Conservation (phyloP, 2,329 filamentous ascomycete species). For the Pseudocercospora crystallina region DNA sequence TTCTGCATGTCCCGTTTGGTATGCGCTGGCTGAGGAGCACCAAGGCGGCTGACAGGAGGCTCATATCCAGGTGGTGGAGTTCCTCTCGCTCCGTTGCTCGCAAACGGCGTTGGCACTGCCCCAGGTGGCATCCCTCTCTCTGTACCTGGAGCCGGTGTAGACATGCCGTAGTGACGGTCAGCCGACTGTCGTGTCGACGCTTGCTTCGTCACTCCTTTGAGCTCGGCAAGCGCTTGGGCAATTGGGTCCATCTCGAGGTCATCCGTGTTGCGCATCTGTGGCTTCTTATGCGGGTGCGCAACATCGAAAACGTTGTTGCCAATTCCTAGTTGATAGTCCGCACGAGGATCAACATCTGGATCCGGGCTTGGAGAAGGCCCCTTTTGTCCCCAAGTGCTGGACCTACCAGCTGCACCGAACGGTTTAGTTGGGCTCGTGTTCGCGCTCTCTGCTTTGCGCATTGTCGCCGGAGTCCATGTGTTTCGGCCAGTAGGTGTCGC, state of each 20-base stretch:
- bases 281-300: constrained; percentile 61
- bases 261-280: constrained; percentile 30
- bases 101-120: constrained; percentile 46
- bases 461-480: constrained; percentile 52
- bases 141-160: constrained; percentile 67
- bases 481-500: constrained; percentile 45
- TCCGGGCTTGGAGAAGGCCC: constrained; percentile 44
- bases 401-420: constrained; percentile 26
- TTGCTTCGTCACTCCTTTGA: constrained; percentile 84
- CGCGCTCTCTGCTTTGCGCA: constrained; percentile 38
- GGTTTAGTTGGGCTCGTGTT: constrained; percentile 46
- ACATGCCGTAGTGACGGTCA: constrained; percentile 90
- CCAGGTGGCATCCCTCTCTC: constrained; percentile 41
- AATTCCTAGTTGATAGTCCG: constrained; percentile 88
- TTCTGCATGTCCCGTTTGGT: constrained; percentile 96
- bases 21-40: constrained; percentile 85
- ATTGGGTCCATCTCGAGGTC: constrained; percentile 75
- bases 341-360: constrained; percentile 82
- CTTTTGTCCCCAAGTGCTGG: constrained; percentile 35
- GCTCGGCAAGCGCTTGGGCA: constrained; percentile 83
- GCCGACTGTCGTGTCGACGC: constrained; percentile 84
- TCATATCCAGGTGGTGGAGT: constrained; percentile 89
- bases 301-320: constrained; percentile 97
- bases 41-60: constrained; percentile 72
- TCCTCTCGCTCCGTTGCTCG: constrained; percentile 53